Conservation (phyloP, 2,329 filamentous ascomycete species). For the Sporothrix luriei region DNA sequence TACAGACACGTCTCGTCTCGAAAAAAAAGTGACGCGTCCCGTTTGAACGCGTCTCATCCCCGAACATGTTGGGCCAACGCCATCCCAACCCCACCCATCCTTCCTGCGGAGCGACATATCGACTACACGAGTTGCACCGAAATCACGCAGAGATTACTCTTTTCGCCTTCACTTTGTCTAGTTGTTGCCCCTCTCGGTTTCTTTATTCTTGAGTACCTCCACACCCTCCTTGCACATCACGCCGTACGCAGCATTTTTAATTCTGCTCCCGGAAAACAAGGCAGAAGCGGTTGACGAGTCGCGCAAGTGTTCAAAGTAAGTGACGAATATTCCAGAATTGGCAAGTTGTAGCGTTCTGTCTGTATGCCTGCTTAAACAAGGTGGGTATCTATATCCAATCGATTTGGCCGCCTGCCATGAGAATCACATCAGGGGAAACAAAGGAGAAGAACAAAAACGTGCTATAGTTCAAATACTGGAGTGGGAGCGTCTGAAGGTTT, state of each 20-base stretch:
- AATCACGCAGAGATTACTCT: constrained; percentile 23
- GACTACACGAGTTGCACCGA: not conserved
- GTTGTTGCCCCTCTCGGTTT: not conserved
- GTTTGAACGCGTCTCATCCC: not conserved
- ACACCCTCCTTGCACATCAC: constrained; percentile 9
- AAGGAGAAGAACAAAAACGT: not conserved
- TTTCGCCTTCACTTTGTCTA: not conserved
- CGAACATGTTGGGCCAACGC: not conserved
- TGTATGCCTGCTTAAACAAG: constrained; percentile 20
- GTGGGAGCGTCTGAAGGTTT: not conserved
- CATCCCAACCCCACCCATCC: not conserved
- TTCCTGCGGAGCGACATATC: not conserved
- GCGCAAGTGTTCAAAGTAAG: constrained; percentile 21
- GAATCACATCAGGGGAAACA: constrained; percentile 22
- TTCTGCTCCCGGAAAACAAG: not conserved
- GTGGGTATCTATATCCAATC: constrained; percentile 35
- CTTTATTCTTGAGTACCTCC: not conserved
- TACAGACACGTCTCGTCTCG: constrained; percentile 23
- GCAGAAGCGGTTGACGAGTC: not conserved
- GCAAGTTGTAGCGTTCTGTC: not conserved
- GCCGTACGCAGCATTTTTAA: not conserved
- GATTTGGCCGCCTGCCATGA: constrained; percentile 13
- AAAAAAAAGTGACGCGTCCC: constrained; percentile 18
- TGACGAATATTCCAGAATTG: not conserved
- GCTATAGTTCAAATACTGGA: not conserved